Base-by-base conservation (phyloP, 1,139 yeast genomes). In the Saccharomyces hybrid region DNA sequence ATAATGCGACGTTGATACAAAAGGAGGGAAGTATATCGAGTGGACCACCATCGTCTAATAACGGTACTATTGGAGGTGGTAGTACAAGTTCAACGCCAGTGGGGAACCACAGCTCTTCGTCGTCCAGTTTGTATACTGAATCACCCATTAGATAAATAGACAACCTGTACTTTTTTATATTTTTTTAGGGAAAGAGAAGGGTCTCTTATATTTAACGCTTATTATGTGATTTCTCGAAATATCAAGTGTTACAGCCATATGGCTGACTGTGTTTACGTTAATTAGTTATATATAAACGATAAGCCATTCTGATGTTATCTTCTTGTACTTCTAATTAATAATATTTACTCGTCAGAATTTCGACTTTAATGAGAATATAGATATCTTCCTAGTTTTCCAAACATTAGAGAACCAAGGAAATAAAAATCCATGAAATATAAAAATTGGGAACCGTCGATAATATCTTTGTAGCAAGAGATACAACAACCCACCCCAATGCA, bases 301-400 rank as follows among this genome's bases (percentile, higher is more conserved):
- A 14, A 34, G 32, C 13, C 13, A 29, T 29, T 29, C n/a, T n/a
- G 5, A 13, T 29, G 32, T 29, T 29, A 23, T 13, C n/a, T 11
- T 29, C n/a, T 11, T 29, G n/a, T 29, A 13, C 13, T 29, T 29
- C n/a, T 11, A 29, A 11, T 13, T 14, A 5, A 20, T n/a, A 46
- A 8, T 4, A 11, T 46, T n/a, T 46, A 46, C 28, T 46, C 23
- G n/a, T 25, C 28, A 26, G 13, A 3, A 13, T 14, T 27, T 13
- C n/a, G 25, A 27, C 0, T 5, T 50, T 47, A 79, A 29, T 48
- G 53, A 28, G 53, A 53, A 53, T 63, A 58, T 26, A 67, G 51
- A 50, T 65, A 80, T 59, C 93, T 77, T 29, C 93, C 91, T 47
- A 85, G 69, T 67, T 84, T 84, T 16, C 93, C 93, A 66, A 85